phyloP scores from a whole-genome alignment of 2,329 filamentous ascomycete species.

The Colletotrichum destructivum region DNA sequence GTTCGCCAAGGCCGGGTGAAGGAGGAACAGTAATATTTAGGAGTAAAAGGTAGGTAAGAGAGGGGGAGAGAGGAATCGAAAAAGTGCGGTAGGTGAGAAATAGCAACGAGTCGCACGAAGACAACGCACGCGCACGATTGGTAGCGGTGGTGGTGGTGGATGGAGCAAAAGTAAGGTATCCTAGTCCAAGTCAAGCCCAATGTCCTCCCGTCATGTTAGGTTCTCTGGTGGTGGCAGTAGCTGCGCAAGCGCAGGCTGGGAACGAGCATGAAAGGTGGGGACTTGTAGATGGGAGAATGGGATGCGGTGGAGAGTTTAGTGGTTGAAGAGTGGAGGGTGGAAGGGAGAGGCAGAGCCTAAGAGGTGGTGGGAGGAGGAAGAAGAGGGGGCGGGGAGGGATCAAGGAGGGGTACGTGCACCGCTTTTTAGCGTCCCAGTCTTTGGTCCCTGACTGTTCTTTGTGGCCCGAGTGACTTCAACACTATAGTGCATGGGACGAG shows the following conservation, averaged over 20 bases:
- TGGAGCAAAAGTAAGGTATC: constrained; percentile 12
- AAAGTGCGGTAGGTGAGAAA: constrained; percentile 23
- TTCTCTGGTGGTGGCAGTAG: constrained; percentile 15
- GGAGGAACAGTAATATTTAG: constrained; percentile 5
- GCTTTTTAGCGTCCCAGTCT: constrained; percentile 19
- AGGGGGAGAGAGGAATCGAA: constrained; percentile 11
- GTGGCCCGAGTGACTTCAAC: not conserved
- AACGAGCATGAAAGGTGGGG: constrained; percentile 14
- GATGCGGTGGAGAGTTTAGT: too few species aligned
- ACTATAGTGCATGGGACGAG: too few species aligned
- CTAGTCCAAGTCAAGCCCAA: constrained; percentile 16
- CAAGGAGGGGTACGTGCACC: constrained; percentile 31
- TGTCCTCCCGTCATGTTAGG: not conserved
- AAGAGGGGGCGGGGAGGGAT: constrained; percentile 14
- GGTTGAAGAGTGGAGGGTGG: constrained; percentile 6
- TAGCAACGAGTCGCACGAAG: constrained; percentile 19
- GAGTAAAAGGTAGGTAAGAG: constrained; percentile 1
- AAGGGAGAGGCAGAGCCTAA: not conserved
- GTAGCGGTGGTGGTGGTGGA: constrained; percentile 26
- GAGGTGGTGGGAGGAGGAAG: not conserved
- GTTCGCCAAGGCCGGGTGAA: constrained; percentile 37
- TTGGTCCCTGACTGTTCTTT: not conserved
- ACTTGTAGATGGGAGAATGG: constrained; percentile 4
- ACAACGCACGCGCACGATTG: constrained; percentile 23
- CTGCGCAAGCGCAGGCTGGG: constrained; percentile 5